Base-by-base conservation (phyloP, 1,284 basidiomycete species). In the Sutorius eximius region DNA sequence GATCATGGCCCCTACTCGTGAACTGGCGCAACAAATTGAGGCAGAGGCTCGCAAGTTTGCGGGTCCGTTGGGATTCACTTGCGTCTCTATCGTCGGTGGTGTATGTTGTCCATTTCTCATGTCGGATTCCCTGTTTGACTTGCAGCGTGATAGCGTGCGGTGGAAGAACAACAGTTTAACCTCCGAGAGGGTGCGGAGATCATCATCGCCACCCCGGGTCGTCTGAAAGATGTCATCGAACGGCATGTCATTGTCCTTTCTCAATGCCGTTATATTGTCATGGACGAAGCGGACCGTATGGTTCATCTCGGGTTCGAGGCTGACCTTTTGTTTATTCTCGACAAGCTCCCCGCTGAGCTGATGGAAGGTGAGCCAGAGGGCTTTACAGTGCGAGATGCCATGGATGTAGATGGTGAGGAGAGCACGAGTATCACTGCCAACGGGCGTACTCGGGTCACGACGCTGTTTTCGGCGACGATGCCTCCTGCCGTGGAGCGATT, bases 281-380 rank as follows among this genome's bases (percentile, higher is more conserved):
- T 99, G 94, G 97, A 99, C 73, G 96, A 99, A 77, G 97, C 97
- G 18, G 96, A 99, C 73, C 85, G 95, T 52, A 98, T 99, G 96
- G 94, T 99, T 54, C 89, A 97, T 68, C 85, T 99, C 32, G 97
- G 97, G 11, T 99, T 98, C 72, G 97, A 99, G 72, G 84, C 83
- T 15, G 94, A 96, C 69, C 77, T 99, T 49, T 94, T 91, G 38
- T 98, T 93, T 71, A 99, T 99, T 63, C 78, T 99, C 49, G 96
- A 98, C 72, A 85, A 92, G 56, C 80, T 99, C 59, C 96, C 97
- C 4, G 80, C 83, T 3, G 90, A 91, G 51, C 85, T 89, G 50
- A 85, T 95, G 79, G 87, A 90, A 61, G 93, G 93, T 5, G 94
- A 95, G 60, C 69, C 79, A 53, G 80, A 80, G 51, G 81, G 81